Evolutionary conservation across 352 stramenopile species (phyloP).

Genomic region (Globisporangium lucens): DNA sequence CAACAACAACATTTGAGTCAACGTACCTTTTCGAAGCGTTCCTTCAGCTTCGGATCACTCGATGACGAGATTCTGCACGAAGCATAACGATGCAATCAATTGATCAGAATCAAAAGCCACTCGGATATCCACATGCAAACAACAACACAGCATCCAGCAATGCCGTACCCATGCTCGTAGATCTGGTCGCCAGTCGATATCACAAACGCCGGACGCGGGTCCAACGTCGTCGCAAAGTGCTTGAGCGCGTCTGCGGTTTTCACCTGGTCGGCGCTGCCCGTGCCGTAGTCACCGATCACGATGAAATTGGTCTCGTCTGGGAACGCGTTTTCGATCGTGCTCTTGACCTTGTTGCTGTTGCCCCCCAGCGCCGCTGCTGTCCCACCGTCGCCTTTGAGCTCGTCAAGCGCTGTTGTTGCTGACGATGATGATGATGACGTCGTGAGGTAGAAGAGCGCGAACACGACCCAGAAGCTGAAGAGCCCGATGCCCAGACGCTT

Average conservation of each 20-base stretch:
- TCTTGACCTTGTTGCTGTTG: constrained; percentile 5
- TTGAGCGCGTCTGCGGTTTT: constrained; percentile 64
- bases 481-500: constrained; percentile 49
- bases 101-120: neutral
- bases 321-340: constrained; percentile 40
- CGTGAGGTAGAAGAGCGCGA: constrained; percentile 45
- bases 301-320: constrained; percentile 70
- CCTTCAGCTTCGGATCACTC: constrained; percentile 52
- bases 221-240: constrained; percentile 45
- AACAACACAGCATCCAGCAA: neutral
- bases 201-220: constrained; percentile 70
- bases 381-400: neutral
- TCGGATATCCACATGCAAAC: neutral
- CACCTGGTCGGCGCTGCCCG: constrained; percentile 54
- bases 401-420: neutral
- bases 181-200: constrained; percentile 85
- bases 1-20: neutral
- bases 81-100: neutral
- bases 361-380: neutral
- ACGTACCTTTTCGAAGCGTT: constrained; percentile 71
- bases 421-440: neutral
- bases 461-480: constrained; percentile 57
- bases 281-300: constrained; percentile 81
- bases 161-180: constrained; percentile 72
- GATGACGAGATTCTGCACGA: constrained; percentile 48